A percentile compares a stretch with the other conserved stretches of the same genome.
Conservation (phyloP, 495 filamentous ascomycete genomes). For the Evernia prunastri region DNA sequence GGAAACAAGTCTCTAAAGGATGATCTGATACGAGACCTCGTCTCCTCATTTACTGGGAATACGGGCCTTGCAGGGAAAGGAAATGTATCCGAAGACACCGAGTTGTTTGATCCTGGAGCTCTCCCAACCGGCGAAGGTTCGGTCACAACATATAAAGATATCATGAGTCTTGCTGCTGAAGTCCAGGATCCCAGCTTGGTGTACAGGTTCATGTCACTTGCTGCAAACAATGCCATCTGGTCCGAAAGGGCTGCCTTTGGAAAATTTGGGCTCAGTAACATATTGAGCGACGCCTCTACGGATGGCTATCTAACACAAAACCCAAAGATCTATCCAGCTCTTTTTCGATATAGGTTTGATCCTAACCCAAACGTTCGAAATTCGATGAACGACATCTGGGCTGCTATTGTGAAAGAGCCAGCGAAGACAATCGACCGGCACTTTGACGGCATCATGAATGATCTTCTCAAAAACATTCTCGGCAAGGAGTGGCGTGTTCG, state of each 20-base stretch:
- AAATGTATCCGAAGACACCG: conserved; percentile 78
- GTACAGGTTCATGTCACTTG: conserved; percentile 95
- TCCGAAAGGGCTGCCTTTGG: conserved; percentile 91
- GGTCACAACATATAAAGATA: conserved; percentile 90
- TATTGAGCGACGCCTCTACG: conserved; percentile 79
- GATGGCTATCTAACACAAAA: conserved; percentile 65
- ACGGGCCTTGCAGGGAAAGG: conserved; percentile 65
- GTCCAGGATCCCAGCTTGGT: conserved; percentile 90
- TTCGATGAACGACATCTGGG: conserved; percentile 98
- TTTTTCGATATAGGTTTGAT: conserved; percentile 91
- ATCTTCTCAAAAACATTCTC: conserved; percentile 76
- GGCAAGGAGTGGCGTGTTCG: conserved; percentile 89
- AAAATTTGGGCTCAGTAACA: conserved; percentile 82
- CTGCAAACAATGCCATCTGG: conserved; percentile 92
- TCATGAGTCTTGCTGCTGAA: conserved; percentile 86
- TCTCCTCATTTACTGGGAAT: conserved; percentile 76
- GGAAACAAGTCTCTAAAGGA: conserved; percentile 74
- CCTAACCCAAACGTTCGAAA: conserved; percentile 85
- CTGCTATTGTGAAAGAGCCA: conserved; percentile 78
- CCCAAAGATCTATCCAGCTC: conserved; percentile 88
- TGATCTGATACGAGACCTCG: conserved; percentile 76
- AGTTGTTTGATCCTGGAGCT: conserved; percentile 90
- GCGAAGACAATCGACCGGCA: conserved; percentile 62
- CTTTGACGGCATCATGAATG: conserved; percentile 79
- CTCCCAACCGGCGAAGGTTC: conserved; percentile 87